A percentile compares a stretch with the other conserved stretches of the same genome.
Conservation (phyloP, 2,329 filamentous ascomycete species). For the Aspergillus hortae region DNA sequence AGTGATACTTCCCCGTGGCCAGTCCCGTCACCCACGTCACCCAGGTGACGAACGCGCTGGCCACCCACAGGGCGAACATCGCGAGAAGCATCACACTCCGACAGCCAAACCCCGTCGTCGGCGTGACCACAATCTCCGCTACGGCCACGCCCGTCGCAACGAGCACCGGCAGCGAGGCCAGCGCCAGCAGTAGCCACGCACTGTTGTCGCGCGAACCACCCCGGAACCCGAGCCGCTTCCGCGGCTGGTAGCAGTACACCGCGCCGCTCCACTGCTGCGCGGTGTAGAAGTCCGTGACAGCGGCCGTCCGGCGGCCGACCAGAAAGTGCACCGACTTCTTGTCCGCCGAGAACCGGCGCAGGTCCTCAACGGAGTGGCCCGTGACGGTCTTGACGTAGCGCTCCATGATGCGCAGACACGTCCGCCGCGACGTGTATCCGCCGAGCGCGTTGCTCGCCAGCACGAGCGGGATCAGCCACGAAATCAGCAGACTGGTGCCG, state of each 20-base stretch:
- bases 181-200: background rate
- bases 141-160: background rate
- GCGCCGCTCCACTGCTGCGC: background rate
- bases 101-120: background rate
- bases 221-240: background rate
- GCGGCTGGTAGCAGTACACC: background rate
- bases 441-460: background rate
- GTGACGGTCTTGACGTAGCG: background rate
- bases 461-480: background rate
- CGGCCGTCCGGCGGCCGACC: background rate
- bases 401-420: background rate
- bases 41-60: background rate
- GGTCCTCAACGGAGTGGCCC: background rate
- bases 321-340: background rate
- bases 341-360: background rate
- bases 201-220: background rate
- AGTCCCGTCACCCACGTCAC: background rate
- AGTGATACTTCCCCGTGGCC: background rate
- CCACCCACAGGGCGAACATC: background rate
- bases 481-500: background rate
- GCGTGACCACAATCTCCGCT: background rate
- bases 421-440: background rate
- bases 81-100: background rate
- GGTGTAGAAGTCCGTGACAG: background rate
- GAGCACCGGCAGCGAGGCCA: background rate